Evolutionary conservation across 2,329 filamentous ascomycete species (phyloP), one percentile per base, ranked within the genome.

Genomic region (Xylaria sp.): DNA sequence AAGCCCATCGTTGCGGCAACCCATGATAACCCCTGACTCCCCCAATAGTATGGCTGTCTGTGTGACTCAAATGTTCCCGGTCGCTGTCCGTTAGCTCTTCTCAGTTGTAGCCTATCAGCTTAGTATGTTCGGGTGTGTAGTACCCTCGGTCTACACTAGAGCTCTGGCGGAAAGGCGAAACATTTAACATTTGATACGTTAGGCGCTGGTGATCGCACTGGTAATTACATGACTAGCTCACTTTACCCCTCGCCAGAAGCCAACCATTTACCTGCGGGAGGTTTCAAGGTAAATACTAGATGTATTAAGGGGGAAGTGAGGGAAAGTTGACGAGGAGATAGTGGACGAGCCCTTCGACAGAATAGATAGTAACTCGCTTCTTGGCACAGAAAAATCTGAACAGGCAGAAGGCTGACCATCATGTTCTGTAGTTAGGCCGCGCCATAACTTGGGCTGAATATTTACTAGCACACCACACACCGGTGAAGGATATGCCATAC

Each of bases 361-460:
- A 31, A 49, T 56, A 36, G 23, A 28, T 28, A 36, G 23, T 49
- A 43, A 62, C 41, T 59, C 25, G 41, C 20, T n/a, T 28, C 62
- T 67, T 73, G 67, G 64, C 67, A 57, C 25, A 41, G 43, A 62
- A 62, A 39, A 58, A 15, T 49, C 23, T 64, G 49, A 49, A 49
- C 52, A 10, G 51, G 12, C 28, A 28, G 28, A 49, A 28, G 13
- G 60, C 31, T 25, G 64, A 68, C 72, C 69, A 75, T 74, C 25
- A 57, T 23, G 20, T 12, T n/a, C 51, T 65, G 8, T 66, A 57
- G 31, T 15, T 49, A 25, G 15, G 49, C 54, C 20, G 52, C 75
- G 73, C 28, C 52, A 36, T 8, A 28, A 31, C 9, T 55, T 31
- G 28, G 31, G 9, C 20, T 12, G 33, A 55, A 18, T 12, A n/a